Evolutionary conservation across 495 filamentous ascomycete species (phyloP), one percentile per base, ranked within the genome.

Genomic region (Hypoxylon crocopeplum): DNA sequence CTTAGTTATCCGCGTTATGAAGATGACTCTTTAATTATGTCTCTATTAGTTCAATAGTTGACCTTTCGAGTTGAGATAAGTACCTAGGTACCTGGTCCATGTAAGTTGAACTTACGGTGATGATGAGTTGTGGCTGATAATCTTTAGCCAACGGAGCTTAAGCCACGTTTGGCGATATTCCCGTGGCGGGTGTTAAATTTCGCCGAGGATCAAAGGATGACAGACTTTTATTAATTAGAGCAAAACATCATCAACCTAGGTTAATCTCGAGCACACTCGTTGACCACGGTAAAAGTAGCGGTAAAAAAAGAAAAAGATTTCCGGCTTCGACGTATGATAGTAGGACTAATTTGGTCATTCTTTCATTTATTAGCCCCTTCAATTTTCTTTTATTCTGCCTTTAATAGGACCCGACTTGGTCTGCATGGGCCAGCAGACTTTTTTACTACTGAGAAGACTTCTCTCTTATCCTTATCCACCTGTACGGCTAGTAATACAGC

Each of bases 401-500:
- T 36, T 13, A n/a, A 34, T 34, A 17, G 16, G 15, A n/a, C n/a
- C n/a, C n/a, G n/a, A n/a, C n/a, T n/a, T n/a, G n/a, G n/a, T n/a
- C n/a, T n/a, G n/a, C n/a, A n/a, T n/a, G 48, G 4, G 54, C 21
- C 60, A 54, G 25, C 48, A 42, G 20, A 36, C 17, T 33, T 48
- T 49, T 50, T 59, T 30, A 25, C 22, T 49, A 29, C 20, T 42
- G 27, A 56, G 13, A 38, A 34, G 24, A 34, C 24, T 42, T 45
- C 33, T 57, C 33, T 34, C 45, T 37, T 48, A 25, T 38, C 22
- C 24, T 29, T 45, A 53, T 37, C 56, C 42, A 27, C 17, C 15
- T 11, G 20, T 24, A 53, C 20, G 47, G 21, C 39, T 61, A 61
- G 62, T 52, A 50, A 54, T 56, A 52, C 60, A 48, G 39, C 54